Conservation (phyloP, 495 filamentous ascomycete species). For the Xylaria longipes region DNA sequence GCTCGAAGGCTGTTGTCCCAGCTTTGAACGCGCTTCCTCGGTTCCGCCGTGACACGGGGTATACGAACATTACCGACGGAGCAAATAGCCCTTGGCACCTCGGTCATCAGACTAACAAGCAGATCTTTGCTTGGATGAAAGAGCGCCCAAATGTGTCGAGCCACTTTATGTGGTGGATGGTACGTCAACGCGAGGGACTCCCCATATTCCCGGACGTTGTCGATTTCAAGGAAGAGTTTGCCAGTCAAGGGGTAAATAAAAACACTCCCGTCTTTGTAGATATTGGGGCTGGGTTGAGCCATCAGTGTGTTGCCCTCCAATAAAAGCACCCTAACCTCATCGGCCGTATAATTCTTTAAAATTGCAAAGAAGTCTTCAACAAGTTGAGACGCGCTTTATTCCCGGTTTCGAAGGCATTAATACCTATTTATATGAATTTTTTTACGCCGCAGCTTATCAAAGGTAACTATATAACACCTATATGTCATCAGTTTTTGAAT, state of each 20-base stretch:
- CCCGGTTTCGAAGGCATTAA: slow-evolving; percentile 31
- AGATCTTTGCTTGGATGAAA: slow-evolving; percentile 40
- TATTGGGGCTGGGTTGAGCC: slow-evolving; percentile 43
- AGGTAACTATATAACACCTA: slow-evolving; percentile 29
- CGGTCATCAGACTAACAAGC: slow-evolving; percentile 26
- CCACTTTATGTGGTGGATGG: slow-evolving; percentile 24
- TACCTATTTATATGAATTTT: slow-evolving; percentile 36
- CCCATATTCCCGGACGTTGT: slow-evolving; percentile 26
- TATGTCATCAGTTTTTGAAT: not conserved
- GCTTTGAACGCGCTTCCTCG: slow-evolving; percentile 34
- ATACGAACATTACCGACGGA: not conserved
- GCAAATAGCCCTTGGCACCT: slow-evolving; percentile 21
- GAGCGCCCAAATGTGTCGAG: slow-evolving; percentile 9
- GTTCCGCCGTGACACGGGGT: not conserved
- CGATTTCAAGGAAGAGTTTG: slow-evolving; percentile 25
- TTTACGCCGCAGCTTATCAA: slow-evolving; percentile 32
- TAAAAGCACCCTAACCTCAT: slow-evolving; percentile 47
- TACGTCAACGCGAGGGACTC: slow-evolving; percentile 22
- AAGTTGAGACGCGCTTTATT: slow-evolving; percentile 20
- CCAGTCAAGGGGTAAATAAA: not conserved
- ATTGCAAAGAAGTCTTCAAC: slow-evolving; percentile 44
- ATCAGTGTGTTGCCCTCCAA: slow-evolving; percentile 48
- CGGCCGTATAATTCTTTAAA: slow-evolving; percentile 55
- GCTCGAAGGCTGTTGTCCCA: not conserved
- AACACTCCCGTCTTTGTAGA: slow-evolving; percentile 28